Evolutionary conservation across 164 flowering plant genomes (phyloP).

Genomic region (Nelumbo lutea): DNA sequence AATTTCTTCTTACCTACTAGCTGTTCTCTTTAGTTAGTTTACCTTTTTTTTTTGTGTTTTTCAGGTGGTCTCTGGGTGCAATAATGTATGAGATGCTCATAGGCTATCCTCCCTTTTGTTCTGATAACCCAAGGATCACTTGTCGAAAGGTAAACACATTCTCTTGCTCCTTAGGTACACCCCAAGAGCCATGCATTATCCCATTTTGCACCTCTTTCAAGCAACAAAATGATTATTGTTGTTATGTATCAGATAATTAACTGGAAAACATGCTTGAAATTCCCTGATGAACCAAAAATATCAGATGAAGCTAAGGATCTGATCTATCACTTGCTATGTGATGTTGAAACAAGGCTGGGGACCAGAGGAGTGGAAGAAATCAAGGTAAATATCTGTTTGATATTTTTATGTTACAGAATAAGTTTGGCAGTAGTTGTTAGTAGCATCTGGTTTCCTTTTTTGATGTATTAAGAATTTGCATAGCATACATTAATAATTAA

Average conservation of each 20-base stretch:
- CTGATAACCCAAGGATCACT: slow-evolving; percentile 79
- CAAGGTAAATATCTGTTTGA: slow-evolving; percentile 22
- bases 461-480: too few relatives aligned
- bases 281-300: slow-evolving; percentile 82
- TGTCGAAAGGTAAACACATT: slow-evolving; percentile 65
- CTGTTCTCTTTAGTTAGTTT: too few relatives aligned
- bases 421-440: too few relatives aligned
- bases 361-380: slow-evolving; percentile 34
- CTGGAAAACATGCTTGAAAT: slow-evolving; percentile 84
- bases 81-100: slow-evolving; percentile 89
- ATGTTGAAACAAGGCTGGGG: slow-evolving; percentile 76
- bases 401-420: too few relatives aligned
- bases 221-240: slow-evolving; percentile 11
- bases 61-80: slow-evolving; percentile 82
- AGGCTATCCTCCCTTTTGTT: slow-evolving; percentile 91
- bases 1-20: too few relatives aligned
- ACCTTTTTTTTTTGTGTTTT: neutral
- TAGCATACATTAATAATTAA: too few relatives aligned
- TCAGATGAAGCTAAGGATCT: slow-evolving; percentile 74
- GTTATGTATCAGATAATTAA: slow-evolving; percentile 59
- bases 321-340: slow-evolving; percentile 73
- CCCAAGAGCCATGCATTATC: neutral
- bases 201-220: neutral
- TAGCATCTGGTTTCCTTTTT: neutral
- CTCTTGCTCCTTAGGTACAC: neutral